phyloP scores from a whole-genome alignment of 2,329 filamentous ascomycete species.

The Fusarium zealandicum region DNA sequence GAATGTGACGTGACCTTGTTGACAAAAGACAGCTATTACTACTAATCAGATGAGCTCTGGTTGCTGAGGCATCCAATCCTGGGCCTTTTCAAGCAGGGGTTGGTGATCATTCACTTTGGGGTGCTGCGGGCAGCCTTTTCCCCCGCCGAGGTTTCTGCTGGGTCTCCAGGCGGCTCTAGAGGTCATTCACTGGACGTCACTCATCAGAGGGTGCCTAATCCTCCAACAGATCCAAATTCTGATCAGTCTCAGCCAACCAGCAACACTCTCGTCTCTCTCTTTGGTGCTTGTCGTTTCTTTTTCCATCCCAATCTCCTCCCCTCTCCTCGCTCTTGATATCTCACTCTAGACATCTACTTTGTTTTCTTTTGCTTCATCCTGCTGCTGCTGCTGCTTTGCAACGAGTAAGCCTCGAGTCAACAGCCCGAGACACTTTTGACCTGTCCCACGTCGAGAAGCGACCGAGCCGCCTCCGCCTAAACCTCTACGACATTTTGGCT shows the following conservation, averaged over 20 bases:
- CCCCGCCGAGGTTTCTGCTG: constrained; percentile 11
- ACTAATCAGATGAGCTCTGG: constrained; percentile 29
- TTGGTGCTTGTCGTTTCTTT: constrained; percentile 34
- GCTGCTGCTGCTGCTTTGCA: constrained; percentile 2
- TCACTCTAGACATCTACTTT: constrained; percentile 11
- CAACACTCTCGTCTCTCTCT: constrained; percentile 21
- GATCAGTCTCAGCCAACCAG: constrained; percentile 28
- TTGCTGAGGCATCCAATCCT: constrained; percentile 40
- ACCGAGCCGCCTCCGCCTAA: constrained; percentile 8
- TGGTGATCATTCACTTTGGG: constrained; percentile 11
- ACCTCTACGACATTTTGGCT: constrained; percentile 5
- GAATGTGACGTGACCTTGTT: constrained; percentile 32
- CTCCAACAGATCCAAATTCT: too few species aligned
- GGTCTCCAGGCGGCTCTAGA: constrained; percentile 17
- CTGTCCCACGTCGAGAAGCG: constrained; percentile 21
- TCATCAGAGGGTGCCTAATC: constrained; percentile 26
- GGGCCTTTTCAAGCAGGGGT: constrained; percentile 22
- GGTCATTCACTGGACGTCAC: constrained; percentile 1
- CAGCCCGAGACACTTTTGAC: constrained; percentile 15
- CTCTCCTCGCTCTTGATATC: constrained; percentile 26
- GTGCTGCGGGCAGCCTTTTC: constrained; percentile 7
- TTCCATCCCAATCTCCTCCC: constrained; percentile 20
- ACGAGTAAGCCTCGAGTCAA: constrained; percentile 7
- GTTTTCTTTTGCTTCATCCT: constrained; percentile 9
- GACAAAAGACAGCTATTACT: constrained; percentile 2